Conservation (phyloP, 176 grass and related monocot genomes). For the Elymus sibiricus region DNA sequence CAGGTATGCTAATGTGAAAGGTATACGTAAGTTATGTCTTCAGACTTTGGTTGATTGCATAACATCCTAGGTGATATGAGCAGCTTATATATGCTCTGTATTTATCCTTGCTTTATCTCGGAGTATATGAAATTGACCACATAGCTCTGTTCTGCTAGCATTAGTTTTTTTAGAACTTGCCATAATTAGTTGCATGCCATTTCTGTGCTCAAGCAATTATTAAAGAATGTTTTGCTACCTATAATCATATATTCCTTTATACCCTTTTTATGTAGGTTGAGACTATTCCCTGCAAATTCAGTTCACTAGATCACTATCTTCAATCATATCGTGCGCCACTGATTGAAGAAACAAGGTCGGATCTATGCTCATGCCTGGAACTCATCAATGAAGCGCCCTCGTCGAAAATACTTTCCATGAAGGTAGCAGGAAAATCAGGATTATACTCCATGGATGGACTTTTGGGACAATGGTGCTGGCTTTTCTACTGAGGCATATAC, state of each 20-base stretch:
- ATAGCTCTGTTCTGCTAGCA: not conserved
- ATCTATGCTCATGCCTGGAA: slow-evolving; percentile 49
- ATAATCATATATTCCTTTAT: not conserved
- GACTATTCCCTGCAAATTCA: slow-evolving; percentile 48
- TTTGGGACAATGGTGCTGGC: slow-evolving; percentile 33
- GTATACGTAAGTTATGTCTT: not conserved
- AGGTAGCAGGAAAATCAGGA: slow-evolving; percentile 5
- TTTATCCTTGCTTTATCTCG: not conserved
- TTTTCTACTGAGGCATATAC: slow-evolving; percentile 28
- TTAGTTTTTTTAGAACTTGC: not conserved
- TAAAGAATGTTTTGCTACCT: not conserved
- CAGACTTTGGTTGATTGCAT: not conserved
- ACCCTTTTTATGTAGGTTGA: slow-evolving; percentile 32
- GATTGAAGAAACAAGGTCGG: slow-evolving; percentile 68
- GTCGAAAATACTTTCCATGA: slow-evolving; percentile 43
- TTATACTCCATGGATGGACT: slow-evolving; percentile 42
- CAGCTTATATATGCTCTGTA: not conserved
- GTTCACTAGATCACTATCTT: slow-evolving; percentile 38
- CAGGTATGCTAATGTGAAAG: not conserved
- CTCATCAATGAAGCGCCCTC: slow-evolving; percentile 42
- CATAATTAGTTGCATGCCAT: not conserved
- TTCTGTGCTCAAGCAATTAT: not conserved
- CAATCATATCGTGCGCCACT: slow-evolving; percentile 46
- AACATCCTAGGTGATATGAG: not conserved
- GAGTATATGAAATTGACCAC: not conserved